Evolutionary conservation across 805 yeast genomes (phyloP).

Genomic region (Lachancea sp.): DNA sequence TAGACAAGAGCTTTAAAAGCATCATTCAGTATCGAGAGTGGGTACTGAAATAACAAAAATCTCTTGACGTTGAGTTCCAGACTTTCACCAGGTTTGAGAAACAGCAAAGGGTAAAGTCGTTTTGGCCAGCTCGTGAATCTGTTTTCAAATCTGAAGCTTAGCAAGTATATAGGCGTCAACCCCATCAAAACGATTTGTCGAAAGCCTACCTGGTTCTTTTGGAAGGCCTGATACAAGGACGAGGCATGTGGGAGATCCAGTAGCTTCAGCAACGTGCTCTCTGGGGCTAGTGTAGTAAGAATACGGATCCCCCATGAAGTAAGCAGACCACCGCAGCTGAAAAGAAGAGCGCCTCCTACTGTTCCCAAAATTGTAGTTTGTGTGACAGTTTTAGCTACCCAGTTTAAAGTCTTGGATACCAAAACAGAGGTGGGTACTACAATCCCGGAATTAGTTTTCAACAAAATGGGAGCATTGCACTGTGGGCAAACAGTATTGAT

Average conservation of each 20-base stretch:
- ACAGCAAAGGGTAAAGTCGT: constrained; percentile 5
- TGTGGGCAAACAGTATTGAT: constrained; percentile 30
- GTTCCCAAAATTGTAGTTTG: constrained; percentile 5
- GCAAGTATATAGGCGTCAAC: constrained; percentile 5
- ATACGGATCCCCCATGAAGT: constrained; percentile 7
- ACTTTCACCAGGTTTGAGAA: constrained; percentile 5
- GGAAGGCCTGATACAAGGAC: constrained; percentile 5
- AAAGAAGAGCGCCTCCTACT: constrained; percentile 5
- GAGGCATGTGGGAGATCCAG: constrained; percentile 2
- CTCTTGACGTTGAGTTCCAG: constrained; percentile 4
- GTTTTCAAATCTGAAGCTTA: constrained; percentile 6
- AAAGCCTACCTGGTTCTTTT: constrained; percentile 4
- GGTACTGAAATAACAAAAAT: constrained; percentile 6
- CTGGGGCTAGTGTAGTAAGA: constrained; percentile 8
- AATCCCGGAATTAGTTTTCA: constrained; percentile 10
- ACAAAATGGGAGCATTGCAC: constrained; percentile 22
- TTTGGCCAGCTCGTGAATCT: constrained; percentile 5
- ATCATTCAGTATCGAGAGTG: constrained; percentile 5
- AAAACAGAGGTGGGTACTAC: constrained; percentile 13
- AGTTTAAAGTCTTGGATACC: constrained; percentile 7
- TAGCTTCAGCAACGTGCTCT: constrained; percentile 7
- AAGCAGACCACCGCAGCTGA: constrained; percentile 4
- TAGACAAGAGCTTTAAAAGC: neutral
- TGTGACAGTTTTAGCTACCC: constrained; percentile 2
- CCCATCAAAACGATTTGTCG: constrained; percentile 3